These are phyloP conservation scores for Tricholomella constricta DNA, from an alignment of 768 basidiomycete genomes.

Conservation along the genomic window DNA sequence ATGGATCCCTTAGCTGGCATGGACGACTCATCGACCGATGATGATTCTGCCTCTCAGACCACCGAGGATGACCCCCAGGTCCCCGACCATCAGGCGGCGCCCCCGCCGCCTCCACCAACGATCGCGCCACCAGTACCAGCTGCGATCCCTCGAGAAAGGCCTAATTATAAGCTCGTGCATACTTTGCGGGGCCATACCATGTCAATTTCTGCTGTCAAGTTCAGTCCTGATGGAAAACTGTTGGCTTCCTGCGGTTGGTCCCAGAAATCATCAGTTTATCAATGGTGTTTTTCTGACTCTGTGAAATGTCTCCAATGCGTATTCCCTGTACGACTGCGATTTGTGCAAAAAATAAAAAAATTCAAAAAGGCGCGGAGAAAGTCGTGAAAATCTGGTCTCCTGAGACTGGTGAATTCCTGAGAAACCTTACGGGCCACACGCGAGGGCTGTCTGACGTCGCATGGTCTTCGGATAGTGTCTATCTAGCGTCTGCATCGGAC, in stretches of 20 bases:
- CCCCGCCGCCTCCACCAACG: constrained; percentile 36
- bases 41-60: constrained; percentile 76
- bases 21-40: constrained; percentile 56
- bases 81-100: constrained; percentile 53
- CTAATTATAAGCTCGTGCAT: constrained; percentile 71
- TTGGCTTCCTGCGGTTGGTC: constrained; percentile 86
- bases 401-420: constrained; percentile 73
- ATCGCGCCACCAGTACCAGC: constrained; percentile 33
- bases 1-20: constrained; percentile 50
- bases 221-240: constrained; percentile 84
- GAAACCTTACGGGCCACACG: constrained; percentile 74
- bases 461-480: constrained; percentile 82
- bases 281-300: constrained; percentile 16
- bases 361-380: constrained; percentile 77
- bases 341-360: too few relatives aligned
- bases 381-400: constrained; percentile 84
- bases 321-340: background rate
- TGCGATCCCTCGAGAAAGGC: constrained; percentile 44
- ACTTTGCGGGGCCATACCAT: constrained; percentile 76
- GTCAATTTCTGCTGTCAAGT: constrained; percentile 87
- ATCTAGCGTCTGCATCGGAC: constrained; percentile 90
- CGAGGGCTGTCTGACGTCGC: constrained; percentile 87
- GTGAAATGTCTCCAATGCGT: constrained; percentile 6
- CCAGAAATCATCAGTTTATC: constrained; percentile 14
- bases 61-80: constrained; percentile 85